These are phyloP conservation scores for Gigaspora rosea DNA, from an alignment of 192 early-diverging fungal genomes.

Conservation along the genomic window DNA sequence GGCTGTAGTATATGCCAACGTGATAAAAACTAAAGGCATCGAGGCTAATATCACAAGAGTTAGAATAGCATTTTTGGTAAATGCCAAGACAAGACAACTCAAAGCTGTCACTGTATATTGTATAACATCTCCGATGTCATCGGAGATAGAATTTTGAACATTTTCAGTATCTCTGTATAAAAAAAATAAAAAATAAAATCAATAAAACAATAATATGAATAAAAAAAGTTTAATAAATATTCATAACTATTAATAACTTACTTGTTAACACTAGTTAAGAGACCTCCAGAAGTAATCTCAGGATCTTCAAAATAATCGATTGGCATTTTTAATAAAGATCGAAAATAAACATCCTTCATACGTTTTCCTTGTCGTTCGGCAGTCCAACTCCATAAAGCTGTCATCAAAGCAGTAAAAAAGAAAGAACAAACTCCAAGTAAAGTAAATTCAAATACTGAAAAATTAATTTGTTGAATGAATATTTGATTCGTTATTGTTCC, in stretches of 20 bases:
- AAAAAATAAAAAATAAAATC: background rate
- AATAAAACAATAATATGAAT: background rate
- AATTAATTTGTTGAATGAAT: background rate
- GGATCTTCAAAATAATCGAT: constrained; percentile 74
- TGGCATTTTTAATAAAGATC: constrained; percentile 66
- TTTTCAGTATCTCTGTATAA: constrained; percentile 11
- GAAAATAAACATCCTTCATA: constrained; percentile 65
- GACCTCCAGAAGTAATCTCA: constrained; percentile 64
- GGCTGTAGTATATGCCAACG: background rate
- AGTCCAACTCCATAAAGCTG: constrained; percentile 32
- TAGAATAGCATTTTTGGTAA: constrained; percentile 55
- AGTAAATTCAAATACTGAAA: constrained; percentile 36
- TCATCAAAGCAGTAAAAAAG: constrained; percentile 17
- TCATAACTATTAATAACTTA: constrained; percentile 54
- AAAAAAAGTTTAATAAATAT: background rate
- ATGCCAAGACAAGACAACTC: constrained; percentile 45
- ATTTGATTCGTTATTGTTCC: constrained; percentile 5
- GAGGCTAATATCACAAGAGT: constrained; percentile 65
- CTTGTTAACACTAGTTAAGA: constrained; percentile 70
- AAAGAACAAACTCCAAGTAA: constrained; percentile 46
- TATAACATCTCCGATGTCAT: constrained; percentile 10
- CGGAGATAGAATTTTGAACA: constrained; percentile 11
- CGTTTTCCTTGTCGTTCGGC: constrained; percentile 65
- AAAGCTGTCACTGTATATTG: constrained; percentile 9
- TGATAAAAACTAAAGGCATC: constrained; percentile 60